These are phyloP conservation scores for Zymoseptoria tritici DNA, from an alignment of 2,329 filamentous ascomycete genomes.

Conservation along the genomic window DNA sequence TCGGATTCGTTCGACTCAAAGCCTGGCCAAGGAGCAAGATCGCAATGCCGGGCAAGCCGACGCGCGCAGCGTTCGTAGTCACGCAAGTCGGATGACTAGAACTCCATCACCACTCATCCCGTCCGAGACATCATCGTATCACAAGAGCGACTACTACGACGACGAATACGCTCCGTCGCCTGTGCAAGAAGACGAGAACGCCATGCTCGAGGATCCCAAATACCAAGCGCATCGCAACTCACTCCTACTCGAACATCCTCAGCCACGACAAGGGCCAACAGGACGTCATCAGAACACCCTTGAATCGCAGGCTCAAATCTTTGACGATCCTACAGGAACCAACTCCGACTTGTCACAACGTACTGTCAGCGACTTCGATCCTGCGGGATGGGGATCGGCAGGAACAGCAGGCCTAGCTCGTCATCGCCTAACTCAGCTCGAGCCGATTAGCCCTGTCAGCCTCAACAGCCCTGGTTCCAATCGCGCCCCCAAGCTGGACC, in stretches of 20 bases:
- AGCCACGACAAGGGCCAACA: conserved; percentile 66
- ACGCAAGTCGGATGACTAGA: conserved; percentile 25
- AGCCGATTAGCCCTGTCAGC: conserved; percentile 23
- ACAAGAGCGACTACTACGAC: conserved; percentile 13
- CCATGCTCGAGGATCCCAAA: conserved; percentile 56
- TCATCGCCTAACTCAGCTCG: conserved; percentile 22
- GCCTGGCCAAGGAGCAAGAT: conserved; percentile 12
- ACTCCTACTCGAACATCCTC: conserved; percentile 70
- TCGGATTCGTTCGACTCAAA: conserved; percentile 35
- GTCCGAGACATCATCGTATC: conserved; percentile 40
- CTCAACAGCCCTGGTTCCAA: conserved; percentile 29
- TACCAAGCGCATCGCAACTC: conserved; percentile 78
- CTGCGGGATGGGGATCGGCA: conserved; percentile 42
- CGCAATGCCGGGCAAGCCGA: conserved; percentile 15
- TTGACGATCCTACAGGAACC: conserved; percentile 29
- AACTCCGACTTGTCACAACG: conserved; percentile 31
- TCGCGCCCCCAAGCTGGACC: conserved; percentile 47
- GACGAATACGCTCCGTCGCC: conserved; percentile 17
- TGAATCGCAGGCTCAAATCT: conserved; percentile 65
- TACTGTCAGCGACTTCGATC: conserved; percentile 34
- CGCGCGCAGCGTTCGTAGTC: conserved; percentile 30
- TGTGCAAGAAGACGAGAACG: conserved; percentile 22
- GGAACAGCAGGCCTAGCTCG: conserved; percentile 27
- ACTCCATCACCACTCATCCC: conserved; percentile 49
- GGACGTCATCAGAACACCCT: conserved; percentile 66